Base-by-base conservation (phyloP, 257 asterid species). In the Solanum clarkiae region DNA sequence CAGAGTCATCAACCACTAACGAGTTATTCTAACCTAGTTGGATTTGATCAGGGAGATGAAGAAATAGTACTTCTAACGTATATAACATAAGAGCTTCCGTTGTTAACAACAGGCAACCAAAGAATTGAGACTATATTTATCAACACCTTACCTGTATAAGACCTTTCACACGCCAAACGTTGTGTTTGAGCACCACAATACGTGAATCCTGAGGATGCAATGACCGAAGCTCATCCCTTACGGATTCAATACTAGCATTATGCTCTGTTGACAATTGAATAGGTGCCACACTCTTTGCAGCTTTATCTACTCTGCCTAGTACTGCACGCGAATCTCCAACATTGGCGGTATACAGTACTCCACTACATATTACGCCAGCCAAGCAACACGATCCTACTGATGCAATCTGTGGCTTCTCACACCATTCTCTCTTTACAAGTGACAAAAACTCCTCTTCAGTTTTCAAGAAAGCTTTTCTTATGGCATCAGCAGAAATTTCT, bases 121-220 rank as follows among this genome's bases (percentile, higher is more conserved):
- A 70, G 17, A 70, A 70, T 0, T 40, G 29, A 70, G 53, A 70
- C 54, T 40, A 18, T 40, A 40, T 70, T 40, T 70, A 70, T 70
- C 14, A 74, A 47, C 42, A 49, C 74, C n/a, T 87, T 87, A 96
- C 99, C 97, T 96, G 99, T 85, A 96, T 95, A 86, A 96, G 87
- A 29, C 99, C 98, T 91, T 94, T 96, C 4, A 96, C 98, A 0
- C 98, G 98, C 99, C 99, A 96, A 80, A 95, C 98, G 53, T 92
- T 90, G 91, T 94, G 97, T 89, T 94, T 96, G 66, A 90, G 90
- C 79, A 92, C 95, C 83, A 96, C 99, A 12, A 96, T 96, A 15
- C 89, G 91, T 6, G 99, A 85, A 89, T 96, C 98, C 62, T 94
- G 89, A 1, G 98, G 97, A 89, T 95, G 98, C 91, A 92, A 86